Evolutionary conservation across 192 early-diverging fungal genomes (phyloP), one percentile per base, ranked within the genome.

Genomic region (Coemansia sp.): DNA sequence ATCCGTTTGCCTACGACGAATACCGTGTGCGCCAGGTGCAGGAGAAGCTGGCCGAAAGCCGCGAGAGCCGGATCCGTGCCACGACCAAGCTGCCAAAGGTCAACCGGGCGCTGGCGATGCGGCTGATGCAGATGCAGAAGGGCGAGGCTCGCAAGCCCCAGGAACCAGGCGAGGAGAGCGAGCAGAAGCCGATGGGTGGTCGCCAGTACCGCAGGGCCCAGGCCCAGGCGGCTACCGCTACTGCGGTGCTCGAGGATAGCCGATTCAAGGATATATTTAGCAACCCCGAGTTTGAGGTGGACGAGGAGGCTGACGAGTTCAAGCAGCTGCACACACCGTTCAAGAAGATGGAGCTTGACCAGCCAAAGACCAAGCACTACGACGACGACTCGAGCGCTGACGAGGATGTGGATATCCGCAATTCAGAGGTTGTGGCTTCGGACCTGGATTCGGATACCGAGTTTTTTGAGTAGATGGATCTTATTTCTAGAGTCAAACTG

Each of bases 1-100:
- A 96, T 67, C 95, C 95, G 44, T 97, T 97, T 68, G 91, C 90
- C 12, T 98, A 88, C 70, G 90, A 94, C 22, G 93, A 95, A 61
- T 92, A 93, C 81, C 81, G 85, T 20, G 79, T 90, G 74, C 79
- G 78, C 14, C 78, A 81, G 29, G 85, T 96, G 30, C 81, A 86
- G 57, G 87, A 92, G 55, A 87, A 87, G 59, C 63, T 96, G 40
- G 90, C 87, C 34, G 86, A 93, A 70, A 86, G 94, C 53, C 77
- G 88, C 50, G 86, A 74, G 27, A 90, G 89, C 34, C 87, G 95
- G 50, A 98, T 98, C 75, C 83, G 86, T 11, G 90, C 89, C 9
- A 86, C 78, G 30, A 86, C 85, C 56, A 90, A 91, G 67, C 67
- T 95, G 50, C 95, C 93, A 29, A 90, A 90, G 67, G 92, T 98